phyloP scores from a whole-genome alignment of 805 yeast species.

The Saccharomycopsis lassenensis region DNA sequence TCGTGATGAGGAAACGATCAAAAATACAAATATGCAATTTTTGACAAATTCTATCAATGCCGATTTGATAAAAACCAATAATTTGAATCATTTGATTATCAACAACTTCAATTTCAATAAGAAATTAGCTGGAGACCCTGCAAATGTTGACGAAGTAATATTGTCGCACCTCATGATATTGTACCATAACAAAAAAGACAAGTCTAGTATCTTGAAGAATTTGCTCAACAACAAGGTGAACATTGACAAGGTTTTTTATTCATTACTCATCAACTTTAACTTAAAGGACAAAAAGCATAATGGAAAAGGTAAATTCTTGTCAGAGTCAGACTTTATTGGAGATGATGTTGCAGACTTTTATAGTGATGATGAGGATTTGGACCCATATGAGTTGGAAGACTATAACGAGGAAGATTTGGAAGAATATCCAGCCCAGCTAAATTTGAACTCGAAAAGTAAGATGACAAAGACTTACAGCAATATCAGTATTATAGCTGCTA shows the following conservation, averaged over 20 bases:
- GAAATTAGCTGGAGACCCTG: conserved; percentile 2
- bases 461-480: conserved; percentile 18
- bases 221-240: conserved; percentile 16
- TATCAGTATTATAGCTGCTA: conserved; percentile 15
- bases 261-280: conserved; percentile 15
- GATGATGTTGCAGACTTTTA: no score
- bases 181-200: conserved; percentile 16
- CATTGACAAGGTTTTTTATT: conserved; percentile 18
- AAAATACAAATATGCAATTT: conserved; percentile 13
- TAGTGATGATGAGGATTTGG: background rate
- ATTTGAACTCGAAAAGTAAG: conserved; percentile 5
- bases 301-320: no score
- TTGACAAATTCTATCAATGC: conserved; percentile 18
- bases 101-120: conserved; percentile 16
- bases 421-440: conserved; percentile 15
- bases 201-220: conserved; percentile 9
- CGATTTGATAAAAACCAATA: conserved; percentile 15
- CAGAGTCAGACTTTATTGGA: no score
- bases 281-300: conserved; percentile 4
- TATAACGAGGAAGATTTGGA: conserved; percentile 10
- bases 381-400: background rate
- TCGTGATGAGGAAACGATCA: no score
- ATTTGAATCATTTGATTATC: conserved; percentile 12
- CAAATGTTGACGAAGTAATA: conserved; percentile 5
- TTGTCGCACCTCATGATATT: conserved; percentile 14